Percentiles rank a stretch among this genome's conserved stretches.
Conservation (phyloP, 2,329 filamentous ascomycete species). For the Xenoacremonium recifei region DNA sequence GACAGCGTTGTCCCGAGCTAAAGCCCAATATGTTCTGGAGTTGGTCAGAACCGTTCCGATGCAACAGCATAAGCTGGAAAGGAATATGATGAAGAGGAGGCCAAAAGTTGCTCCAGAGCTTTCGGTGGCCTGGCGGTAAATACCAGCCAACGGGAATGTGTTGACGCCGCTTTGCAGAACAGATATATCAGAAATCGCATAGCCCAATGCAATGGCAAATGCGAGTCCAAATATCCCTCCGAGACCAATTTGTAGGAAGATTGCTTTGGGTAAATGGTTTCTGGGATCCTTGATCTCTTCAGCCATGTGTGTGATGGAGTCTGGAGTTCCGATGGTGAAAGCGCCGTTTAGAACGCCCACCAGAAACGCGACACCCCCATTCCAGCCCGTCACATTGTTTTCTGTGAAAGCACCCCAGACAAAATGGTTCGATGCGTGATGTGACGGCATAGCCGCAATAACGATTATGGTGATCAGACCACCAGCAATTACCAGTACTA, state of each 20-base stretch:
- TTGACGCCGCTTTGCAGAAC: constrained; percentile 21
- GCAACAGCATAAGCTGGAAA: constrained; percentile 21
- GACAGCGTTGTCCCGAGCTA: constrained; percentile 24
- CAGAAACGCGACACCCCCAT: constrained; percentile 24
- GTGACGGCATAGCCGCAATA: constrained; percentile 18
- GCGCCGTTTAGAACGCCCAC: constrained; percentile 22
- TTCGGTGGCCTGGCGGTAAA: constrained; percentile 22
- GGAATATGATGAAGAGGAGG: constrained; percentile 22
- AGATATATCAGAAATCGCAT: constrained; percentile 22
- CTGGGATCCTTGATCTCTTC: constrained; percentile 20
- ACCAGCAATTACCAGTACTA: constrained; percentile 19
- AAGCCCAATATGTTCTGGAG: constrained; percentile 21
- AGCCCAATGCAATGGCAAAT: constrained; percentile 19
- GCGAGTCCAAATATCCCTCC: constrained; percentile 21
- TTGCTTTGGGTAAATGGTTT: constrained; percentile 17
- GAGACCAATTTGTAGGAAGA: constrained; percentile 22
- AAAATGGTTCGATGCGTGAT: constrained; percentile 18
- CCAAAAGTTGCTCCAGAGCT: constrained; percentile 19
- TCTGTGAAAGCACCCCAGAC: constrained; percentile 23
- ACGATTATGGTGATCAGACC: constrained; percentile 22
- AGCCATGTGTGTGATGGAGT: constrained; percentile 25
- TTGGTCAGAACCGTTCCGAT: constrained; percentile 23
- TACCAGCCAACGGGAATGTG: constrained; percentile 20
- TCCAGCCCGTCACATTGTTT: constrained; percentile 24
- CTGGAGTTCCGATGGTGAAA: constrained; percentile 22